Conservation (phyloP, 108 stramenopile genomes). For the Cyclostephanos tholiformis region DNA sequence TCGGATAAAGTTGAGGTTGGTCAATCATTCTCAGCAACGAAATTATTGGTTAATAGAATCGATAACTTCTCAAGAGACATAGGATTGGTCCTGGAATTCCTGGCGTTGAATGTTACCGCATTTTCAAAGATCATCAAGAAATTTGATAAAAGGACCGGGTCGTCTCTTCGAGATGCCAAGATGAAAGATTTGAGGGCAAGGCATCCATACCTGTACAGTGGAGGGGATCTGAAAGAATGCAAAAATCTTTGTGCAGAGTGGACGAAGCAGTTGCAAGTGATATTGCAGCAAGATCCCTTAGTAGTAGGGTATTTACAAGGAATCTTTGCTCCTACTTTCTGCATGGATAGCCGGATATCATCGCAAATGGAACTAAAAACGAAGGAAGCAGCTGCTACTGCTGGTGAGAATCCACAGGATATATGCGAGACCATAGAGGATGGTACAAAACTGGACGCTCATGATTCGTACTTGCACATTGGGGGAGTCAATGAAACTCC, state of each 20-base stretch:
- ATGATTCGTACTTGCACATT: too few relatives aligned
- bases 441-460: too few relatives aligned
- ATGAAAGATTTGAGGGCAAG: constrained; percentile 47
- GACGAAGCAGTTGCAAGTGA: constrained; percentile 19
- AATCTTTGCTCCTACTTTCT: not conserved
- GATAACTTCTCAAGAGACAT: constrained; percentile 48
- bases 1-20: constrained; percentile 8
- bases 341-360: not conserved
- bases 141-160: constrained; percentile 51
- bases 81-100: constrained; percentile 46
- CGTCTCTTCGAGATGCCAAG: constrained; percentile 55
- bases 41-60: constrained; percentile 26
- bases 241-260: constrained; percentile 27
- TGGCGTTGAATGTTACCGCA: constrained; percentile 44
- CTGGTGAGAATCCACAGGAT: constrained; percentile 26
- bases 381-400: not conserved
- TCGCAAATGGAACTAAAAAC: not conserved
- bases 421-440: not conserved
- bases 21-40: not conserved
- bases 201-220: constrained; percentile 53
- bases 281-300: constrained; percentile 14
- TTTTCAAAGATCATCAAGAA: constrained; percentile 57
- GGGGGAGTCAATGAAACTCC: not conserved
- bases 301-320: not conserved
- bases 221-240: constrained; percentile 26